Conservation (phyloP, 176 grass and related monocot genomes). For the Triticum dicoccoides region DNA sequence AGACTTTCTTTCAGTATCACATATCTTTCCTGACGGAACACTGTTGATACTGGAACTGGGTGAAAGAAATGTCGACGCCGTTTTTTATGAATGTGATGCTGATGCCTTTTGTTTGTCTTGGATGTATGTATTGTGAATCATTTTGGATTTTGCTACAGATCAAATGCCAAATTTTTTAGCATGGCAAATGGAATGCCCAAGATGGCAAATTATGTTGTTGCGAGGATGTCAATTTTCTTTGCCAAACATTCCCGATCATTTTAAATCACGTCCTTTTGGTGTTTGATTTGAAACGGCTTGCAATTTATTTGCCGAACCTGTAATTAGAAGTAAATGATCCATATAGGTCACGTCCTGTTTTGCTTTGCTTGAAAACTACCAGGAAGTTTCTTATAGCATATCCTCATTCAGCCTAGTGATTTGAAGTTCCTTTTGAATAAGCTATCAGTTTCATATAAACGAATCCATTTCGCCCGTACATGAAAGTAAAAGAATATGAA, state of each 20-base stretch:
- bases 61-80: neutral
- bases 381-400: neutral
- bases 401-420: neutral
- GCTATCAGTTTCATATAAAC: constrained; percentile 10
- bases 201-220: too few species aligned
- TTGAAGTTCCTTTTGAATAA: neutral
- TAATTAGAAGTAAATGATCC: neutral
- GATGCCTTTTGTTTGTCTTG: neutral
- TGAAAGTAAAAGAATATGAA: neutral
- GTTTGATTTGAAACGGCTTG: neutral
- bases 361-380: neutral
- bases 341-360: neutral
- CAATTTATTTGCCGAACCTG: neutral
- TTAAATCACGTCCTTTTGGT: neutral
- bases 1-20: neutral
- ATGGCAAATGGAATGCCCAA: too few species aligned
- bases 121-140: neutral
- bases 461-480: neutral
- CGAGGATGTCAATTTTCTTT: too few species aligned
- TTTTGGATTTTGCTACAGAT: too few species aligned
- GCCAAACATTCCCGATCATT: too few species aligned
- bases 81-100: constrained; percentile 12
- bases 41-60: neutral
- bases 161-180: too few species aligned
- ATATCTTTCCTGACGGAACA: constrained; percentile 2